Base-by-base conservation (phyloP, 495 filamentous ascomycete species). In the Aspergillus incahuasiensis region DNA sequence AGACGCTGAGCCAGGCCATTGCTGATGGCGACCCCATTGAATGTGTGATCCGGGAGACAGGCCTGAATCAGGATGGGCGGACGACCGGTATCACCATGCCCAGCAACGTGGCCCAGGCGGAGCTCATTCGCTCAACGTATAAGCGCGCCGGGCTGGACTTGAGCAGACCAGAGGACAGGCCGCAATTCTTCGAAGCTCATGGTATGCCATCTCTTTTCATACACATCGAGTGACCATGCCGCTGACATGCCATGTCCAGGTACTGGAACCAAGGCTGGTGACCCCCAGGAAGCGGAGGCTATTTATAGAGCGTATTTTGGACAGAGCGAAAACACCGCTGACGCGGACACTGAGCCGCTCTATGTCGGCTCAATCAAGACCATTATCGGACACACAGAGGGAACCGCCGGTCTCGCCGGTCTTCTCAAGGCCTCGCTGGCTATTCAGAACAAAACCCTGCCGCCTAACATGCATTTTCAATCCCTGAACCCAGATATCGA, bases 271-370 rank as follows among this genome's bases (percentile, higher is more conserved):
- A 61, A 56, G 0, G 65, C 68, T 4, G 74, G 76, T 18, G 75
- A 79, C 45, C 76, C 75, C 0, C 60, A 64, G n/a, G 73, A 77
- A 47, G 74, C 74, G 1, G 59, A 60, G 49, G 71, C 70, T 1
- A 70, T 74, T 38, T 61, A 62, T 15, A 58, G 42, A 2, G 64
- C 64, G 0, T 72, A 72, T 28, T 28, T 28, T 8, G 25, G 25
- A 28, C 25, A 28, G 25, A 8, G 25, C 25, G 25, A 28, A 8
- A 28, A 28, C 25, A 28, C 25, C 25, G 8, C 25, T 8, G 25
- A 28, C 25, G 25, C 4, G 8, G 25, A 28, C 8, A 8, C 25
- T 4, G 25, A 28, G 25, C 3, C 25, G 8, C 43, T 54, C 30
- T 18, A 28, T 25, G 22, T 52, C 13, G 35, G 49, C 18, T 43